Base-by-base conservation (phyloP, 1,284 basidiomycete genomes). In the Cutaneotrichosporon sp. region DNA sequence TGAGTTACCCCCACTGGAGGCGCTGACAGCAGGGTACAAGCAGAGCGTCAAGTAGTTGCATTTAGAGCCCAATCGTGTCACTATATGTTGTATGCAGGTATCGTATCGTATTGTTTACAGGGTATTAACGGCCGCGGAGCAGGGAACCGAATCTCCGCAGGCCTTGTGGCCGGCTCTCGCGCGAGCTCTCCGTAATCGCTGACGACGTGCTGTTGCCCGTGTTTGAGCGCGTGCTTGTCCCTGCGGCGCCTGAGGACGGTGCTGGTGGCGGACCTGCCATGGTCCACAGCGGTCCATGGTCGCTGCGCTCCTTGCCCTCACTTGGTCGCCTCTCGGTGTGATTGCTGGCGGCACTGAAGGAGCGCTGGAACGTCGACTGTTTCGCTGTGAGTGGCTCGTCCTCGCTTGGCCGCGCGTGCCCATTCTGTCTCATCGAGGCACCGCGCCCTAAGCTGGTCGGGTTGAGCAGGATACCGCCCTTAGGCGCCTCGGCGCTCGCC, bases 101-200 rank as follows among this genome's bases (percentile, higher is more conserved):
- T 62, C 58, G 56, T 57, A 46, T 46, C 42, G 40, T 47, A 49
- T 58, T 38, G 56, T 47, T 49, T 49, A 46, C 32, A 42, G 49
- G 49, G 26, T 51, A 30, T 51, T 11, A 60, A 2, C 58, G 38
- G 14, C 34, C 58, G 14, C 49, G 66, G 50, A 78, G 66, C 40
- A 78, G 56, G 60, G 71, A 75, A n/a, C 74, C 72, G 22, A 76
- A 69, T 59, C 76, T 69, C 58, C 68, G 70, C 64, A 77, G 36
- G 14, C 59, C 59, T 13, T 60, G 46, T 38, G 30, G 31, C 22
- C 49, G 46, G 18, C 18, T 53, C 31, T 31, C 51, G 6, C 30
- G 30, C 51, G 38, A 26, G 38, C 40, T 42, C 57, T 58, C 57
- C 30, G 42, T 34, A 18, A 49, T 49, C 30, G n/a, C 30, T 3